A percentile compares a stretch with the other conserved stretches of the same genome.
Conservation (phyloP, 2,329 filamentous ascomycete species). For the Akanthomyces dipterigenus region DNA sequence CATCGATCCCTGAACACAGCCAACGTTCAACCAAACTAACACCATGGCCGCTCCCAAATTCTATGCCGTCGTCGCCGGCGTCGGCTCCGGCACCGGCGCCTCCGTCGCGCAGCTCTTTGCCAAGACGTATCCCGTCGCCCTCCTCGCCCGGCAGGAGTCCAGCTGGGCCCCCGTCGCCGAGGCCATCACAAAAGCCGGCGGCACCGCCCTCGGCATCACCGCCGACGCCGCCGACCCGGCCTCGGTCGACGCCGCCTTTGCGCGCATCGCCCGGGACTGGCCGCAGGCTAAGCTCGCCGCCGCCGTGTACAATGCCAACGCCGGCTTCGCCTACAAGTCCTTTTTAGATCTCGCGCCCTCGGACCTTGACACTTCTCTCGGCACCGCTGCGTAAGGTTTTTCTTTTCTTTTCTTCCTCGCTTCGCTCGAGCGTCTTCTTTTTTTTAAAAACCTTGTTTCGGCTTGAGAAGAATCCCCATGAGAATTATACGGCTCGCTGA, state of each 20-base stretch:
- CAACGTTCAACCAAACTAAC: background rate
- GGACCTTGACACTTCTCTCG: slow-evolving; percentile 42
- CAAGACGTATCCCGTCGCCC: slow-evolving; percentile 62
- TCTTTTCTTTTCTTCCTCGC: background rate
- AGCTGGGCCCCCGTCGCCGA: slow-evolving; percentile 60
- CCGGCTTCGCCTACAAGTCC: slow-evolving; percentile 44
- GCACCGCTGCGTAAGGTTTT: slow-evolving; percentile 41
- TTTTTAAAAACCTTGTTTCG: too few relatives aligned
- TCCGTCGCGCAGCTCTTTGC: slow-evolving; percentile 52
- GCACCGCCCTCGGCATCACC: slow-evolving; percentile 63
- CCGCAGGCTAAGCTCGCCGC: slow-evolving; percentile 50
- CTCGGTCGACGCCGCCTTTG: slow-evolving; percentile 51
- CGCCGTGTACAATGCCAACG: slow-evolving; percentile 64
- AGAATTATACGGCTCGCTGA: too few relatives aligned
- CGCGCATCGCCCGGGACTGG: slow-evolving; percentile 54
- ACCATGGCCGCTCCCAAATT: slow-evolving; percentile 35
- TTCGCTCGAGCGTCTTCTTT: background rate
- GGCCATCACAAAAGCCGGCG: slow-evolving; percentile 62
- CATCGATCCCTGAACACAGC: too few relatives aligned
- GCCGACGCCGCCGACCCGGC: slow-evolving; percentile 38
- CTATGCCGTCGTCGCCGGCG: slow-evolving; percentile 64
- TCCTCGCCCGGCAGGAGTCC: slow-evolving; percentile 62
- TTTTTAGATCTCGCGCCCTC: slow-evolving; percentile 50
- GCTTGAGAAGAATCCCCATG: too few relatives aligned
- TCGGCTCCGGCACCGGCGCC: slow-evolving; percentile 59